Evolutionary conservation across 305 asterid species (phyloP), one percentile per base, ranked within the genome.

Genomic region (Striga hermonthica): DNA sequence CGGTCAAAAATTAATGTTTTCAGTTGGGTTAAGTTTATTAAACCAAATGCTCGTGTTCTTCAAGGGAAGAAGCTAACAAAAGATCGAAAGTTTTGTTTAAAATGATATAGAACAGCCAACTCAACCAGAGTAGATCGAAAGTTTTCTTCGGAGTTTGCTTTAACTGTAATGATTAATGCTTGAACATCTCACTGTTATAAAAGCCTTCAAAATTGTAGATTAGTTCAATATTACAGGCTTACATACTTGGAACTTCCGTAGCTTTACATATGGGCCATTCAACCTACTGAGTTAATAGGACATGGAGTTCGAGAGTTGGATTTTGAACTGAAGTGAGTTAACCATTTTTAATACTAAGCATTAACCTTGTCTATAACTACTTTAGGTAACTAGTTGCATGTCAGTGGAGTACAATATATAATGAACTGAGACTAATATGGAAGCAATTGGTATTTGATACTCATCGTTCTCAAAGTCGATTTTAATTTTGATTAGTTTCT

Each of bases 341-440:
- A 22, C 31, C 31, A 22, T 62, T 13, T 35, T 63, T 31, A 43
- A 31, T 6, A 3, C 43, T 31, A 31, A 62, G 6, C 4, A 41
- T 15, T 13, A 0, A 22, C 37, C 31, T 22, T 22, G 2, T 22
- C 14, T 13, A 40, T 13, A 39, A 36, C 48, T 31, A 5, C 28
- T 43, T 44, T 44, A 31, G 57, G 57, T 28, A 62, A 62, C 34
- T 45, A 12, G 34, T 28, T 62, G 28, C 41, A 11, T 44, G 22
- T 34, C 48, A 14, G 12, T 11, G 31, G 48, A 45, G n/a, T 31
- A 45, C 14, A 39, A 49, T 62, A 36, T 4, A 12, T 12, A 4
- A 35, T 35, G 4, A 35, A 37, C 36, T 64, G 38, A 4, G 39
- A 49, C 41, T 13, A 16, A 9, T 49, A 2, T 9, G 7, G 31